Evolutionary conservation across 345 rosid genomes (phyloP).

Genomic region (Laguncularia racemosa): DNA sequence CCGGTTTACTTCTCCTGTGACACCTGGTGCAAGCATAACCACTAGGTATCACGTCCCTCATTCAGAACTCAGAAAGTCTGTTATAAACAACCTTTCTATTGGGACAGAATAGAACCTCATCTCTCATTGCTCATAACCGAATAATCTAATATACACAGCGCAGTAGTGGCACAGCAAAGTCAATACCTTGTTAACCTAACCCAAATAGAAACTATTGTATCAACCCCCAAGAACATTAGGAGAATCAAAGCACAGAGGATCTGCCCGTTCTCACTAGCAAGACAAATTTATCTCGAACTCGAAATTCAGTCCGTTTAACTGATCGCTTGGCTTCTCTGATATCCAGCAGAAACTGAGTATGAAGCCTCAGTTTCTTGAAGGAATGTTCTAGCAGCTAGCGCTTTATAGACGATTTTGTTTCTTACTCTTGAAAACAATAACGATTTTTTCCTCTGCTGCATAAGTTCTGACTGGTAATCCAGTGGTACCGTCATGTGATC

Average conservation of each 20-base stretch:
- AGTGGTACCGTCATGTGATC: too few relatives aligned
- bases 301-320: conserved; percentile 55
- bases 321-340: conserved; percentile 51
- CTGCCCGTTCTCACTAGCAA: conserved; percentile 38
- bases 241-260: conserved; percentile 17
- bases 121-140: too few relatives aligned
- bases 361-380: conserved; percentile 41
- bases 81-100: conserved; percentile 56
- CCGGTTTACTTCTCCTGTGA: conserved; percentile 36
- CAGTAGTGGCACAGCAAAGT: too few relatives aligned
- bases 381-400: conserved; percentile 43
- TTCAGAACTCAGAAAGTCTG: conserved; percentile 45
- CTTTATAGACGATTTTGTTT: too few relatives aligned
- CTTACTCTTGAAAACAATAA: conserved; percentile 34
- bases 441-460: conserved; percentile 41
- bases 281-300: conserved; percentile 62
- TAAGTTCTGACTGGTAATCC: too few relatives aligned
- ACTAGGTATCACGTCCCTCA: conserved; percentile 25
- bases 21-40: conserved; percentile 20
- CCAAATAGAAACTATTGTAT: too few relatives aligned
- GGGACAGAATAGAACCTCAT: conserved; percentile 41
- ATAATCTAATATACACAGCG: too few relatives aligned
- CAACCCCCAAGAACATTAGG: conserved; percentile 31
- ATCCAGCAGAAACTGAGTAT: conserved; percentile 45
- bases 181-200: too few relatives aligned